Percentiles rank a stretch among this genome's conserved stretches.
These are phyloP conservation scores for Ailanthus altissimus DNA, from an alignment of 345 rosid genomes.

Conservation along the genomic window DNA sequence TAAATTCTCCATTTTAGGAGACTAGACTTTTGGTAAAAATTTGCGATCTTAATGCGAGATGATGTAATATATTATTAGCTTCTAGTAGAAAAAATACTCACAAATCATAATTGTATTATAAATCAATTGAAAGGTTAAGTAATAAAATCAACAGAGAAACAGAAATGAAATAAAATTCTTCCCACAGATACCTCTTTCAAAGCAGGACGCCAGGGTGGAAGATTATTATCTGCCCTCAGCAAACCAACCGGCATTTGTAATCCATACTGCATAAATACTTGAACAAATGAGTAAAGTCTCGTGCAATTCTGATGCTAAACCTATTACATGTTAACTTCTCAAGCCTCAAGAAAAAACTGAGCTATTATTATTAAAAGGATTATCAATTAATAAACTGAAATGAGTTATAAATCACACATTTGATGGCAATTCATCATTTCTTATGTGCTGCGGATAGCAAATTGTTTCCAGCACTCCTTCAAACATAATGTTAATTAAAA, in stretches of 20 bases:
- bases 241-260: conserved; percentile 78
- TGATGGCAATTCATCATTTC: neutral
- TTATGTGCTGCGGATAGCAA: neutral
- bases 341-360: neutral
- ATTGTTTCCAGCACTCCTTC: neutral
- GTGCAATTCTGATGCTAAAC: conserved; percentile 5
- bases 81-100: neutral
- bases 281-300: conserved; percentile 17
- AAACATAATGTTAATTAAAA: conserved; percentile 10
- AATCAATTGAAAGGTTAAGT: neutral
- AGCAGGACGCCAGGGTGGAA: conserved; percentile 95
- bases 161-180: neutral
- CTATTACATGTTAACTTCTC: neutral
- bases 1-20: no score
- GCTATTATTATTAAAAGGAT: neutral
- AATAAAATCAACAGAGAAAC: conserved; percentile 9
- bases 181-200: conserved; percentile 65
- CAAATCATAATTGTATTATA: neutral
- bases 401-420: neutral
- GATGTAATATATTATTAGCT: neutral
- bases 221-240: conserved; percentile 87
- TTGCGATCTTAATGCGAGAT: neutral
- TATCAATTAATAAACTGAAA: neutral
- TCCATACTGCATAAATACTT: conserved; percentile 65
- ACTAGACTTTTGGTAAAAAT: neutral